These are phyloP conservation scores for Priceomyces castillae DNA, from an alignment of 805 yeast genomes.

Conservation along the genomic window DNA sequence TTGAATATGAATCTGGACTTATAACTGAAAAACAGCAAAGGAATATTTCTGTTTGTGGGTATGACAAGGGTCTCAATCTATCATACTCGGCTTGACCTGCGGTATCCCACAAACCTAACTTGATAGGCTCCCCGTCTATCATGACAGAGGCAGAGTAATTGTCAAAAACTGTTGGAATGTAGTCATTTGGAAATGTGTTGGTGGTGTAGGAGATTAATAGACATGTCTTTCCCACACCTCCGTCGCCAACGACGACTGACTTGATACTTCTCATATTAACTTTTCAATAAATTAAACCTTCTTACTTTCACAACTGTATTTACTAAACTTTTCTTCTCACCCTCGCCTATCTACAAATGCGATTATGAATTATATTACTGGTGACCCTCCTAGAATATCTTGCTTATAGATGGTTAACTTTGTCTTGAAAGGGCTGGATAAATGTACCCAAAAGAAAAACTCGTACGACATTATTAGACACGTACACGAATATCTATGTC, in stretches of 20 bases:
- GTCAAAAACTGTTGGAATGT: slow-evolving; percentile 92
- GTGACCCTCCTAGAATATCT: neutral
- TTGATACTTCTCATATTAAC: slow-evolving; percentile 73
- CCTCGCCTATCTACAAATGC: neutral
- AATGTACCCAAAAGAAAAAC: neutral
- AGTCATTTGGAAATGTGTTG: slow-evolving; percentile 89
- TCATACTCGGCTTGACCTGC: slow-evolving; percentile 95
- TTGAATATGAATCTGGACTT: slow-evolving; percentile 75
- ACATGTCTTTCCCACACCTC: slow-evolving; percentile 94
- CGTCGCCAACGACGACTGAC: slow-evolving; percentile 93
- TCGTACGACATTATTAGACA: neutral
- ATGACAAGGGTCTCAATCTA: slow-evolving; percentile 81
- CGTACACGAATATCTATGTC: too few relatives aligned
- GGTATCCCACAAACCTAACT: slow-evolving; percentile 91
- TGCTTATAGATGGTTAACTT: neutral
- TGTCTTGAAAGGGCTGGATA: neutral
- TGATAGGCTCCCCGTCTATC: slow-evolving; percentile 77
- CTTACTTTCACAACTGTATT: too few relatives aligned
- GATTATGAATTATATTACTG: neutral
- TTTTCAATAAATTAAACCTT: neutral
- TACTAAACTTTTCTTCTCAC: neutral
- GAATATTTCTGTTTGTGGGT: slow-evolving; percentile 90
- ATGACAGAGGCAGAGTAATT: slow-evolving; percentile 85
- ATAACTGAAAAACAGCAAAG: slow-evolving; percentile 82
- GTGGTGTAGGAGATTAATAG: slow-evolving; percentile 85